Base-by-base conservation (phyloP, 495 filamentous ascomycete species). In the Neurospora sp. region DNA sequence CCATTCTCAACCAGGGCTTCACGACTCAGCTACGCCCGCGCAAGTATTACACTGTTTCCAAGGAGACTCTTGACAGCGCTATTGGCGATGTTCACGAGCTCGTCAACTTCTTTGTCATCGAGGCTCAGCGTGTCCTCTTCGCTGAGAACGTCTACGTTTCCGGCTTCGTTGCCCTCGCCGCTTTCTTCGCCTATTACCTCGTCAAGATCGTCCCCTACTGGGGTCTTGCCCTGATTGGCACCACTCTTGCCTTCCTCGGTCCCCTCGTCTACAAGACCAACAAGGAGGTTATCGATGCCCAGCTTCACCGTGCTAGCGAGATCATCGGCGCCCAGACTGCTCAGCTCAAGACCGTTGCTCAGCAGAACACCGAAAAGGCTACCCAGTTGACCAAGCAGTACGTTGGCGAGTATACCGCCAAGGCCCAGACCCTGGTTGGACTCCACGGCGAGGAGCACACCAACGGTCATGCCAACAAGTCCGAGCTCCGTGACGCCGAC, bases 51-150 rank as follows among this genome's bases (percentile, higher is more conserved):
- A 97, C 93, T 37, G 85, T 99, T 45, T 90, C 94, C 10, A 89
- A 91, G 76, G 93, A 96, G 75, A 93, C 92, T 9, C 84, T 97
- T 16, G 93, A 98, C 76, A 83, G 86, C 71, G 78, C 93, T 18
- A 85, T 94, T 70, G 94, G 93, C 74, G 96, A 98, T 78, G 79
- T 95, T 39, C 92, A 95, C 80, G 94, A 98, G 82, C 86, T 99
- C 69, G 83, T 94, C 83, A 97, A 99, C 87, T 99, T 99, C 84
- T 94, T 98, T 83, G 87, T 97, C 75, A 94, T 99, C 75, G 96
- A 99, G 84, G 90, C 93, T 80, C 96, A 99, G 87, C 90, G 96
- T 73, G 88, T 99, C 77, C 76, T 98, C 71, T 99, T 97, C 76
- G 96, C 90, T 70, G 96, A 99, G 89, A 98, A 98, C 78, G 85